Conservation (phyloP, 108 stramenopile genomes). For the Pseudonitzschia delicatissima region DNA sequence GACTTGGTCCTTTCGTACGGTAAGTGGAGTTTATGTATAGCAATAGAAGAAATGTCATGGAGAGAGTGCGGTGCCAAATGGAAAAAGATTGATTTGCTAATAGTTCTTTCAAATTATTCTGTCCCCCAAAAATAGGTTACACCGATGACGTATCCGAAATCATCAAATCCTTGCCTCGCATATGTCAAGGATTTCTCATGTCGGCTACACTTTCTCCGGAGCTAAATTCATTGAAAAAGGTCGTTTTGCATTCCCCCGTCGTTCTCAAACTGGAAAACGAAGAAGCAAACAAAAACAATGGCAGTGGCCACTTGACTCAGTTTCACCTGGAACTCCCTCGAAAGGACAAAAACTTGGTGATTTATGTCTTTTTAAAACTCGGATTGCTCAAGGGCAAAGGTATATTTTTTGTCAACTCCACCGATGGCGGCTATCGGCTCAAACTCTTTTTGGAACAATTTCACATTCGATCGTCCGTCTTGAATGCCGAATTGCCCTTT, state of each 20-base stretch:
- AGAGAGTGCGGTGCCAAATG: no score
- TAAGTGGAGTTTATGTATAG: background rate
- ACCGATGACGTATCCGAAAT: constrained; percentile 88
- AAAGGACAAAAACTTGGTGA: constrained; percentile 88
- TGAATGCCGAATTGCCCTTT: constrained; percentile 96
- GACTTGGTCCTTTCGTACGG: constrained; percentile 96
- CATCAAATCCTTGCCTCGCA: constrained; percentile 83
- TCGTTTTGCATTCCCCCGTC: constrained; percentile 93
- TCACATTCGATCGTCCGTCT: constrained; percentile 91
- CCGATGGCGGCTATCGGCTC: constrained; percentile 89
- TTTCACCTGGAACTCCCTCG: constrained; percentile 80
- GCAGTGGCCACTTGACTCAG: constrained; percentile 66
- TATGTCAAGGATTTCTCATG: constrained; percentile 96
- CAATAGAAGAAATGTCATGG: background rate
- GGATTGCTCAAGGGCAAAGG: constrained; percentile 95
- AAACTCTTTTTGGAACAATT: constrained; percentile 98
- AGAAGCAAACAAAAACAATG: constrained; percentile 17
- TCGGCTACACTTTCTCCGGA: constrained; percentile 94
- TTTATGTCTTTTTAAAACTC: constrained; percentile 92
- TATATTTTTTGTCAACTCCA: constrained; percentile 95
- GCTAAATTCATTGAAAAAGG: constrained; percentile 86
- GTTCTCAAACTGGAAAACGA: constrained; percentile 90
- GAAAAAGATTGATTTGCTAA: background rate
- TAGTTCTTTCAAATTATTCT: background rate
- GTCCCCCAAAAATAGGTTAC: constrained; percentile 55